These are phyloP conservation scores for Monosporozyma servazzii DNA, from an alignment of 805 yeast genomes.

Conservation along the genomic window DNA sequence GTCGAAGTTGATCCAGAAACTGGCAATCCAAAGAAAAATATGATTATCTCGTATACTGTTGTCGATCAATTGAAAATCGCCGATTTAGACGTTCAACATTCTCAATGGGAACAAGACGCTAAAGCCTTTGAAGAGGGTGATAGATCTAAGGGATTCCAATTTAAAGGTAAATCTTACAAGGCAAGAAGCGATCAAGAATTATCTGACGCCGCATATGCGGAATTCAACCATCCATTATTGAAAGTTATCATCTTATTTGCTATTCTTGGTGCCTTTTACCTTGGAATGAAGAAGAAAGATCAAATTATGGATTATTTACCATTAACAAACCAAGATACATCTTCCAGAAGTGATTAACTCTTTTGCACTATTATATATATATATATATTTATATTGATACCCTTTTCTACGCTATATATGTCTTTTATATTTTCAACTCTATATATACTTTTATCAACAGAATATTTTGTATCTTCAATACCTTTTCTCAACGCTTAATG, in stretches of 20 bases:
- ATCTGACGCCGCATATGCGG: slow-evolving; percentile 12
- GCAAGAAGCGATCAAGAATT: slow-evolving; percentile 12
- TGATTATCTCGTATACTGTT: slow-evolving; percentile 32
- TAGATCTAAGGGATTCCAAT: slow-evolving; percentile 18
- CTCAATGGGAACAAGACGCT: slow-evolving; percentile 17
- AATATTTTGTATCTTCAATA: not conserved
- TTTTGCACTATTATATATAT: not conserved
- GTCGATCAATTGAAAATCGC: slow-evolving; percentile 23
- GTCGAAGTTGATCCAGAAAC: slow-evolving; percentile 34
- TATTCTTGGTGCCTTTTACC: slow-evolving; percentile 1
- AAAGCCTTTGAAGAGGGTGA: slow-evolving; percentile 24
- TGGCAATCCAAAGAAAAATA: slow-evolving; percentile 33
- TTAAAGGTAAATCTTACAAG: slow-evolving; percentile 3
- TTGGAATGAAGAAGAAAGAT: slow-evolving; percentile 1
- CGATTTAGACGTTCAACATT: slow-evolving; percentile 13
- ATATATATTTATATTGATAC: not conserved
- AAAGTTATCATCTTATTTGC: slow-evolving; percentile 7
- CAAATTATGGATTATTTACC: not conserved
- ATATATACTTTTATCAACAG: not conserved
- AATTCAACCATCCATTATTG: slow-evolving; percentile 16
- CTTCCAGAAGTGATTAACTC: not conserved
- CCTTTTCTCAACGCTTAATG: not conserved
- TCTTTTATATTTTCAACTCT: not conserved
- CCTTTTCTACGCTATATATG: not conserved
- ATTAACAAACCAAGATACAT: not conserved